Evolutionary conservation across 306 rosid species (phyloP).

Genomic region (Rubus parviflorus): DNA sequence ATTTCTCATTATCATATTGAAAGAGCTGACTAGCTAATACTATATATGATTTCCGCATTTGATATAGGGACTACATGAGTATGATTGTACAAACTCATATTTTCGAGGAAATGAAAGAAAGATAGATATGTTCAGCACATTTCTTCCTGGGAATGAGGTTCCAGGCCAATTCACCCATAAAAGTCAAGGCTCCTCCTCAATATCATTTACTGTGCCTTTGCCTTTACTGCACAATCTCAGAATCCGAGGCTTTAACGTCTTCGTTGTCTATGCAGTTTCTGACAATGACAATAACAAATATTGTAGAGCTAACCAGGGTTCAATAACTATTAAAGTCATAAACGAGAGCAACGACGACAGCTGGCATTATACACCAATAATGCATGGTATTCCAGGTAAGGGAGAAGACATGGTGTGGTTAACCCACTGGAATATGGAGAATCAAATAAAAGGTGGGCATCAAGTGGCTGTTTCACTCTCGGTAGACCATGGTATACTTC

Average conservation of each 20-base stretch:
- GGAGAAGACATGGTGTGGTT: slow-evolving; percentile 16
- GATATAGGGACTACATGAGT: not conserved
- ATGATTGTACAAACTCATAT: not conserved
- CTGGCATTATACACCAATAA: not conserved
- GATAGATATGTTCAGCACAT: not conserved
- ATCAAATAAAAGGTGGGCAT: not conserved
- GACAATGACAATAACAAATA: not conserved
- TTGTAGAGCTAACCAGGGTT: not conserved
- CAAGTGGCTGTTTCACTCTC: not conserved
- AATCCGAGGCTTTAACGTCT: not conserved
- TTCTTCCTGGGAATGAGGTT: not conserved
- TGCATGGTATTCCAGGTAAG: not conserved
- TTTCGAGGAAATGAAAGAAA: not conserved
- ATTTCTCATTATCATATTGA: not conserved
- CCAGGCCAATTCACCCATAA: not conserved
- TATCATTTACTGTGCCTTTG: not conserved
- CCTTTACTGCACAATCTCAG: not conserved
- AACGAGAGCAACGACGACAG: slow-evolving; percentile 5
- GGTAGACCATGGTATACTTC: not conserved
- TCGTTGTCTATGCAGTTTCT: not conserved
- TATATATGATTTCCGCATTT: not conserved
- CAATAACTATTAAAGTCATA: not conserved
- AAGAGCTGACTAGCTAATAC: not conserved
- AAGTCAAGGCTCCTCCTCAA: not conserved
- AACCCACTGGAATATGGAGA: not conserved